Evolutionary conservation across 2,329 filamentous ascomycete species (phyloP).

Genomic region (Fusarium phyllophilum): DNA sequence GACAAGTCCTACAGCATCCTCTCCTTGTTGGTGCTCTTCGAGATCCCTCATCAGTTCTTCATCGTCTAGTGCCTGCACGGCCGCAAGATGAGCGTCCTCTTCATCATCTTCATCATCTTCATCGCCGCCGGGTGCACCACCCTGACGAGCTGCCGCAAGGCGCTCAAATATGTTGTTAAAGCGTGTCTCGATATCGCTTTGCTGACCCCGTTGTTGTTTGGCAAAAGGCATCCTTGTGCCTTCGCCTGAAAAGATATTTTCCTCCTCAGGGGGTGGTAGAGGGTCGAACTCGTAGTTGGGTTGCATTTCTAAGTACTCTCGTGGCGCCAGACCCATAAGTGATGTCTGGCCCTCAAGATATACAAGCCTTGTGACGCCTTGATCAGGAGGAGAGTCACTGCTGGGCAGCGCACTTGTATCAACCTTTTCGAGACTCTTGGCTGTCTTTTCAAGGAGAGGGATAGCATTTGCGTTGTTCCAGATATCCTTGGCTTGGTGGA

Average conservation of each 20-base stretch:
- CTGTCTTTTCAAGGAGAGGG: constrained; percentile 74
- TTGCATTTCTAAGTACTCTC: constrained; percentile 68
- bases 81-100: constrained; percentile 41
- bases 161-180: constrained; percentile 45
- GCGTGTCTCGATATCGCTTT: constrained; percentile 41
- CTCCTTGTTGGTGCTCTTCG: constrained; percentile 42
- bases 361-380: constrained; percentile 76
- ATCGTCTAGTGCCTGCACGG: constrained; percentile 40
- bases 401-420: constrained; percentile 52
- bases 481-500: constrained; percentile 79
- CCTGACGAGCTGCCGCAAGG: constrained; percentile 22
- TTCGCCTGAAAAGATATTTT: constrained; percentile 53
- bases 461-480: constrained; percentile 84
- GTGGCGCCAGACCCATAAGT: constrained; percentile 76
- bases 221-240: constrained; percentile 35
- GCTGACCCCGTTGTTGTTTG: not conserved
- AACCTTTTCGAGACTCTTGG: constrained; percentile 62
- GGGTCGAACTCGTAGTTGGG: constrained; percentile 84
- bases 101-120: constrained; percentile 38
- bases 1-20: constrained; percentile 41
- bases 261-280: constrained; percentile 72
- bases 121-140: not conserved
- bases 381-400: constrained; percentile 53
- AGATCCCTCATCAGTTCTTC: constrained; percentile 48
- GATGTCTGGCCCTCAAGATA: constrained; percentile 79